Base-by-base conservation (phyloP, 805 yeast genomes). In the Teunomyces atbi region DNA sequence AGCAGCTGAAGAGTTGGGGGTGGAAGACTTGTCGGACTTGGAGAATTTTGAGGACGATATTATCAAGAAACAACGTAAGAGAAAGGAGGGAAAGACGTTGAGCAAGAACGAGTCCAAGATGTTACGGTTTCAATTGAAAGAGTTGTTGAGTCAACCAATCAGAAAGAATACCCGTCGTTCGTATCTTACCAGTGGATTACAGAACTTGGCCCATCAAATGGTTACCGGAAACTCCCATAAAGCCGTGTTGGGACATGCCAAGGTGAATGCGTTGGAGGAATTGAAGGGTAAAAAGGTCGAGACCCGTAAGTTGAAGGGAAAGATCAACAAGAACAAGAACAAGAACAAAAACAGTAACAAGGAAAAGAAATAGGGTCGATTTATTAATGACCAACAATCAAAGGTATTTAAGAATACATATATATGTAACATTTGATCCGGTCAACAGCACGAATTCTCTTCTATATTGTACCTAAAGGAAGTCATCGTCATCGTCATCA, bases 1-100 rank as follows among this genome's bases (percentile, higher is more conserved):
- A 59, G 97, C 97, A 0, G 98, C 98, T 0, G 94, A 86, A 44
- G 99, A 94, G 42, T 73, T 94, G 46, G 99, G 96, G 6, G 67
- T 91, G 33, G 97, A 87, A 29, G 74, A 83, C 42, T 65, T 82
- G 44, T 71, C 78, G 38, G 91, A 84, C 46, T 68, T 86, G 37
- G 90, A 81, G 44, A 64, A 62, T 18, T 71, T 69, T 47, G 90
- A 84, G 49, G 91, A 83, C 53, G 89, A 83, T 51, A 73, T 79
- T 36, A 65, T 86, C 44, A 79, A 79, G 52, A 82, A 82, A 59
- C 84, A 81, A 58, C 77, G 87, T 55, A 79, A 78, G 57, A 73
- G 81, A 45, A 61, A 66, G 38, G 71, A 70, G 48, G 56, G 58
- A 23, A 70, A 68, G 50, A 47, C 55, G 47, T 59, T 86, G 42